phyloP scores from a whole-genome alignment of 2,329 filamentous ascomycete genomes.

The Huntiella omanensis region DNA sequence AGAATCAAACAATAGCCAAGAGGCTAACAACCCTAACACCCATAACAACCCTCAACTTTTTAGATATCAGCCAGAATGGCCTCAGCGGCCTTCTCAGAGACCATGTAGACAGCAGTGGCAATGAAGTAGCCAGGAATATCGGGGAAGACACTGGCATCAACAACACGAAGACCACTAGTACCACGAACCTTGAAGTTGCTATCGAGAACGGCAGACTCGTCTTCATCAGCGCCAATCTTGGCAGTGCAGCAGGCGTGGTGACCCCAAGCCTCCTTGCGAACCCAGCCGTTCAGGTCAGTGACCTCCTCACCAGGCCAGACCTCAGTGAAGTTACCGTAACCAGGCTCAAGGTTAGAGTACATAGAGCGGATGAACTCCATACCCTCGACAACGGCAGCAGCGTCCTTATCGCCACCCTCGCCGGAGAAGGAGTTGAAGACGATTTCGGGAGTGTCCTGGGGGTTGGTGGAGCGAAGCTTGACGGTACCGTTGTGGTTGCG shows the following conservation, averaged over 20 bases:
- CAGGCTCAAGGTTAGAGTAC: conserved; percentile 13
- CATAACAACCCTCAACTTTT: background rate
- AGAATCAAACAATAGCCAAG: background rate
- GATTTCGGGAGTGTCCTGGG: conserved; percentile 43
- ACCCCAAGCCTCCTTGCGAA: conserved; percentile 27
- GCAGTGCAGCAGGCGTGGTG: conserved; percentile 39
- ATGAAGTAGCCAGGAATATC: conserved; percentile 29
- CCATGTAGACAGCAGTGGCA: conserved; percentile 34
- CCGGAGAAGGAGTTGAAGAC: conserved; percentile 36
- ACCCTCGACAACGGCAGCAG: conserved; percentile 21
- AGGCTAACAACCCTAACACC: background rate
- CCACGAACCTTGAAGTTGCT: conserved; percentile 37
- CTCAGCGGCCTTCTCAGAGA: conserved; percentile 43
- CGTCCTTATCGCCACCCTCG: conserved; percentile 26
- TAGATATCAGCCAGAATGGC: conserved; percentile 21
- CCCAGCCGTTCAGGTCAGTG: conserved; percentile 18
- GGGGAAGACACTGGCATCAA: conserved; percentile 41
- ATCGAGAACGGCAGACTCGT: conserved; percentile 38
- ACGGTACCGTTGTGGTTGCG: conserved; percentile 44
- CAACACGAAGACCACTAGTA: conserved; percentile 35
- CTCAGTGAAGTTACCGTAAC: conserved; percentile 10
- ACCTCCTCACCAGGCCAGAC: conserved; percentile 11
- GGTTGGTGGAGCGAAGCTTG: conserved; percentile 37
- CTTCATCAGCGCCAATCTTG: conserved; percentile 34
- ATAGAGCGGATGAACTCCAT: conserved; percentile 17